Evolutionary conservation across 2,329 filamentous ascomycete genomes (phyloP), one percentile per base, ranked within the genome.

Genomic region (Trichoderma sp.): DNA sequence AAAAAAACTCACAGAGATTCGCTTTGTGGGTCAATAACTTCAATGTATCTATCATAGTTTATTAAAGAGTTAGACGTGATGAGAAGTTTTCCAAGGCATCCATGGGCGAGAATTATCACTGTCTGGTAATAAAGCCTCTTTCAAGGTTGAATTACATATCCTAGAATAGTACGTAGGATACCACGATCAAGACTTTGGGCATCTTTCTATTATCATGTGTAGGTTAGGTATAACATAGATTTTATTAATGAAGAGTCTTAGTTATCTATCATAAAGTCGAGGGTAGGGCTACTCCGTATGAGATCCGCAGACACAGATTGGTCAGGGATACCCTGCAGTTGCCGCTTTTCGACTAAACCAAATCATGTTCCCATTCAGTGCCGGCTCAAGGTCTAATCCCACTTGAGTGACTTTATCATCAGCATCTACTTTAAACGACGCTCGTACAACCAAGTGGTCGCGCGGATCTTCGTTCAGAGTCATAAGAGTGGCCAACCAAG

Each of bases 1-100:
- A 41, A 41, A 18, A 41, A 41, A 45, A 18, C 38, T 45, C 41
- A n/a, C 41, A n/a, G 7, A 45, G 41, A n/a, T 45, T 45, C 41
- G 7, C 16, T n/a, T 3, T 45, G 16, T 45, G 38, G 1, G 18
- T 9, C 41, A 0, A n/a, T 45, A 45, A 9, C 3, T n/a, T 45
- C 7, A 45, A 45, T 16, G 16, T 18, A 41, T 41, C 16, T 18
- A 41, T 18, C 18, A 4, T 41, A 45, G 16, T 4, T n/a, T n/a
- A n/a, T 45, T 45, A n/a, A n/a, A 45, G 0, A 8, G 7, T 45
- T 0, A 9, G 7, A n/a, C 1, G 3, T 2, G 41, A n/a, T 4
- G 38, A 41, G 16, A n/a, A n/a, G 16, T 18, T 45, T 45, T 45
- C 16, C 41, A n/a, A 45, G 16, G 41, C 18, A 18, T 41, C 16